Conservation (phyloP, 169 alveolate genomes). For the Babesia bovis region DNA sequence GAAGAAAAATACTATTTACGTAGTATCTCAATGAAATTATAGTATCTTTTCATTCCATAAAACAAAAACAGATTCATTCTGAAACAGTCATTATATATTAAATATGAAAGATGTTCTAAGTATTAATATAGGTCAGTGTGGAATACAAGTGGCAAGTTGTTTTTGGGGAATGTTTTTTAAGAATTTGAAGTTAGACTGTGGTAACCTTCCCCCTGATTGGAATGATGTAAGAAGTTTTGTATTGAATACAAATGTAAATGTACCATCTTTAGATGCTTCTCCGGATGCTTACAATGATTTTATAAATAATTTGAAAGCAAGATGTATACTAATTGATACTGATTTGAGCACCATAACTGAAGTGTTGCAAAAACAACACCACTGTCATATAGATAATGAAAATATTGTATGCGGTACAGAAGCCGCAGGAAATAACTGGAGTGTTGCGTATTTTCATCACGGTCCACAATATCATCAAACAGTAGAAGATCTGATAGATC, state of each 20-base stretch:
- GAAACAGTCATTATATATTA: background rate
- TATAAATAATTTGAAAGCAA: conserved; percentile 60
- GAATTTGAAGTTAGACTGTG: background rate
- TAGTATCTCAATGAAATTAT: too few relatives aligned
- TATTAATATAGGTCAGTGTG: conserved; percentile 65
- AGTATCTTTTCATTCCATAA: background rate
- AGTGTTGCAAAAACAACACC: conserved; percentile 87
- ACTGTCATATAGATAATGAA: conserved; percentile 87
- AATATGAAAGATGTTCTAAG: conserved; percentile 41
- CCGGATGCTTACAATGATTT: background rate
- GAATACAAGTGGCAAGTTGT: conserved; percentile 49
- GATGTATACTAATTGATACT: conserved; percentile 94
- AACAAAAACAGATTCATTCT: background rate
- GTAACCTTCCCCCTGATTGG: background rate
- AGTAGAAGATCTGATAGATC: conserved; percentile 85
- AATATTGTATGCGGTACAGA: conserved; percentile 92
- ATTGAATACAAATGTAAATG: background rate
- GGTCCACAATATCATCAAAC: conserved; percentile 88
- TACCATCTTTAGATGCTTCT: background rate
- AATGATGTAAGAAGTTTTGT: conserved; percentile 18
- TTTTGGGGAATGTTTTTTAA: conserved; percentile 37
- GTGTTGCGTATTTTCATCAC: conserved; percentile 83
- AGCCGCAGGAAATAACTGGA: conserved; percentile 98
- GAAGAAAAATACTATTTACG: too few relatives aligned
- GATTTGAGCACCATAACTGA: conserved; percentile 95